Percentiles rank a stretch among this genome's conserved stretches.
phyloP scores from a whole-genome alignment of 768 basidiomycete genomes.

The Rhizopogon salebrosus region DNA sequence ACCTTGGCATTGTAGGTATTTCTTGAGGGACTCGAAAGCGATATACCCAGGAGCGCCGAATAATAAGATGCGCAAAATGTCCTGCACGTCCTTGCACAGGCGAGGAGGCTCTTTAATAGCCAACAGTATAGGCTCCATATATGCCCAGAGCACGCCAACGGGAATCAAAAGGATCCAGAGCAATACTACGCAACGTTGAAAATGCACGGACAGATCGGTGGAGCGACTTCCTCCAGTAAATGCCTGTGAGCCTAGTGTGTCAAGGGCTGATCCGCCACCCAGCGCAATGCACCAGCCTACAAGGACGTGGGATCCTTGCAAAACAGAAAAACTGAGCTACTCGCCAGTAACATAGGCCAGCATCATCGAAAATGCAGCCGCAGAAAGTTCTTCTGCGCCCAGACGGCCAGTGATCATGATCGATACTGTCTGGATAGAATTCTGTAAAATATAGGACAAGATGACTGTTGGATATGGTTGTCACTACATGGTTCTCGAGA shows the following conservation, averaged over 20 bases:
- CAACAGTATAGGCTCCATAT: conserved; percentile 56
- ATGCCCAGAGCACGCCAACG: conserved; percentile 57
- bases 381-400: conserved; percentile 65
- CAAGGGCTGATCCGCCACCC: conserved; percentile 74
- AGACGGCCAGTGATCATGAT: conserved; percentile 62
- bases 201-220: conserved; percentile 66
- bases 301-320: conserved; percentile 40
- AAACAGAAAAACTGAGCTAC: conserved; percentile 30
- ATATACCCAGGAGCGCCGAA: conserved; percentile 69
- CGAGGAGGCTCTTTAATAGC: conserved; percentile 54
- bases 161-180: conserved; percentile 64
- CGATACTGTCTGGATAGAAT: conserved; percentile 65
- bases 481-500: neutral
- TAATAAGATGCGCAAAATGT: conserved; percentile 59
- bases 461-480: conserved; percentile 39
- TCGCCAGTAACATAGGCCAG: conserved; percentile 75
- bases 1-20: conserved; percentile 80
- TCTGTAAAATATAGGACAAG: conserved; percentile 66
- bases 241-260: conserved; percentile 74
- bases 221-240: conserved; percentile 58
- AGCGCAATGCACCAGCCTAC: conserved; percentile 75
- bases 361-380: conserved; percentile 72
- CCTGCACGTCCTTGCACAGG: conserved; percentile 57
- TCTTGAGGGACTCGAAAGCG: conserved; percentile 73
- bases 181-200: conserved; percentile 64